A percentile compares a stretch with the other conserved stretches of the same genome.
Evolutionary conservation across 805 yeast genomes (phyloP).

Genomic region (Danielia reshetovae): DNA sequence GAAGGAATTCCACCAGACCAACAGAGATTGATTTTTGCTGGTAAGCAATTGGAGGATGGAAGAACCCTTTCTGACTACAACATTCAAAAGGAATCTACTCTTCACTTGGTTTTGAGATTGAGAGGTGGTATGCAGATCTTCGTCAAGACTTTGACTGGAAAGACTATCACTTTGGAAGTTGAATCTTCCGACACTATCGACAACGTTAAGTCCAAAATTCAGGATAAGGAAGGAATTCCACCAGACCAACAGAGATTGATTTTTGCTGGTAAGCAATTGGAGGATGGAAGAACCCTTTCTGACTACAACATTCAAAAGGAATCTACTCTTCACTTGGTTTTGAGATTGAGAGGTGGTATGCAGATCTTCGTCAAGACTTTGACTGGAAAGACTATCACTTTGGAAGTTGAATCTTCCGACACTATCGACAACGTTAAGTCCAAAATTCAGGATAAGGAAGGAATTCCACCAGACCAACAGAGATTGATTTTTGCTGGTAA

Average conservation of each 20-base stretch:
- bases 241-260: constrained; percentile 45
- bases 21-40: constrained; percentile 6
- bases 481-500: constrained; percentile 97
- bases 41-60: constrained; percentile 8
- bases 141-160: constrained; percentile 55
- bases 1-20: constrained; percentile 15
- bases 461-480: constrained; percentile 97
- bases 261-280: constrained; percentile 46
- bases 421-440: constrained; percentile 91
- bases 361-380: constrained; percentile 54
- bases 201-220: constrained; percentile 60
- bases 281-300: constrained; percentile 34
- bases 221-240: constrained; percentile 43
- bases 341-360: constrained; percentile 50
- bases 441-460: constrained; percentile 96
- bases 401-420: constrained; percentile 97
- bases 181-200: constrained; percentile 97
- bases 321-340: constrained; percentile 28
- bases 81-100: constrained; percentile 92
- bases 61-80: constrained; percentile 8
- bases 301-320: constrained; percentile 45
- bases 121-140: constrained; percentile 57
- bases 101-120: constrained; percentile 90
- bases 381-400: constrained; percentile 69
- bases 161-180: constrained; percentile 84